Conservation (phyloP, 2,329 filamentous ascomycete species). For the Knufia fluminis region DNA sequence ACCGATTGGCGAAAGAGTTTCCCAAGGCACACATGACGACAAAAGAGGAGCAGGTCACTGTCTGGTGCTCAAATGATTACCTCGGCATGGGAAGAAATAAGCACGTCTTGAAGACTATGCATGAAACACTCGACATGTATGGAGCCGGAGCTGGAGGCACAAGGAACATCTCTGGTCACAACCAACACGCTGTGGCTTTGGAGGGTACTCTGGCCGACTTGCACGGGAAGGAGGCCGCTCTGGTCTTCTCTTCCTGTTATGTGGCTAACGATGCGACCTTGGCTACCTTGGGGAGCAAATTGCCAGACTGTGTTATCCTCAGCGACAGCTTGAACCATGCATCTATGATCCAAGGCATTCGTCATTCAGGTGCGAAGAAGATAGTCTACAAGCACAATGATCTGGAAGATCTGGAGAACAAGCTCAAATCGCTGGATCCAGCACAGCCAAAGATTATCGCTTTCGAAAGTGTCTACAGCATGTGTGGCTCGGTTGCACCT, state of each 20-base stretch:
- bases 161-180: constrained; percentile 95
- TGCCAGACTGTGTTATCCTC: constrained; percentile 94
- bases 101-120: constrained; percentile 81
- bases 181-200: constrained; percentile 79
- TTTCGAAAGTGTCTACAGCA: constrained; percentile 97
- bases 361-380: constrained; percentile 93
- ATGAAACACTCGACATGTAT: constrained; percentile 87
- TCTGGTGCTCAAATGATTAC: constrained; percentile 99
- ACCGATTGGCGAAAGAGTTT: constrained; percentile 91
- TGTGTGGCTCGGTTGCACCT: constrained; percentile 95
- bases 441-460: constrained; percentile 94
- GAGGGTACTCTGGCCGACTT: constrained; percentile 76
- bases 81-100: constrained; percentile 93
- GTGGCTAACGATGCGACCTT: constrained; percentile 96
- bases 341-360: constrained; percentile 98
- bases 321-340: constrained; percentile 96
- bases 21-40: constrained; percentile 84
- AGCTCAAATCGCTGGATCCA: constrained; percentile 76
- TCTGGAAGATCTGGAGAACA: constrained; percentile 80
- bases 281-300: constrained; percentile 89
- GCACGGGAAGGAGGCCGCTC: constrained; percentile 80
- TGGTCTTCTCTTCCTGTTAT: constrained; percentile 97
- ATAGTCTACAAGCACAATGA: constrained; percentile 99
- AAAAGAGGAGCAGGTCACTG: constrained; percentile 77
- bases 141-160: constrained; percentile 93